Conservation (phyloP, 192 early-diverging fungal species). For the Coemansia sp. region DNA sequence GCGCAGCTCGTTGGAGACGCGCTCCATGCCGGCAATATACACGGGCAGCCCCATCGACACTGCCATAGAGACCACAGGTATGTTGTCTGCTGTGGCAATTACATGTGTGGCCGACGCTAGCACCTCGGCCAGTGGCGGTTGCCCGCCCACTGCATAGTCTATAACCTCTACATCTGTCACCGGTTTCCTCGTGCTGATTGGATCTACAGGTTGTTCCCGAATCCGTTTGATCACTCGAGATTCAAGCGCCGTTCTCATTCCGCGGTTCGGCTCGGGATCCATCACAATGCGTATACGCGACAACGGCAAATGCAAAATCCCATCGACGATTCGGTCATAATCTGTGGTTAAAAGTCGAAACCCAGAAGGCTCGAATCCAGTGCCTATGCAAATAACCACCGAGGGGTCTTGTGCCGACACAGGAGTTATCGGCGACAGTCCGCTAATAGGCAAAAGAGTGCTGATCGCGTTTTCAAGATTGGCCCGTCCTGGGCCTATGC, state of each 20-base stretch:
- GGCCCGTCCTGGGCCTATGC: constrained; percentile 40
- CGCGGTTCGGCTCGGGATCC: constrained; percentile 16
- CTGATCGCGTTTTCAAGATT: constrained; percentile 40
- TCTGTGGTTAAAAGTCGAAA: constrained; percentile 31
- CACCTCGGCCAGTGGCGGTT: constrained; percentile 27
- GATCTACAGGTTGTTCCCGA: not conserved
- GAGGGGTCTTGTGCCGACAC: not conserved
- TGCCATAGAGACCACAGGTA: constrained; percentile 35
- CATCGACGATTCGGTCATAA: constrained; percentile 25
- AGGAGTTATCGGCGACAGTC: not conserved
- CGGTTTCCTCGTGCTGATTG: not conserved
- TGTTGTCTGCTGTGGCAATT: constrained; percentile 40
- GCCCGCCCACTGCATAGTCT: constrained; percentile 27
- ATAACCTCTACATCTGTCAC: constrained; percentile 18
- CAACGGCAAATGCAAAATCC: constrained; percentile 18
- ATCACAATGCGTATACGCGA: constrained; percentile 24
- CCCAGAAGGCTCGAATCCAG: constrained; percentile 36
- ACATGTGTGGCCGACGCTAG: constrained; percentile 30
- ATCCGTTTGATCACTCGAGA: constrained; percentile 26
- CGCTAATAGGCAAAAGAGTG: constrained; percentile 45
- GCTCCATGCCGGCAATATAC: constrained; percentile 51
- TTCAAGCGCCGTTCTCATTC: constrained; percentile 20
- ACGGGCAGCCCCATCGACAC: constrained; percentile 31
- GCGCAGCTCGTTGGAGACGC: constrained; percentile 30
- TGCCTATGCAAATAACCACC: constrained; percentile 45